These are phyloP conservation scores for Cladophialophora psammophila DNA, from an alignment of 2,329 filamentous ascomycete genomes.

Conservation along the genomic window DNA sequence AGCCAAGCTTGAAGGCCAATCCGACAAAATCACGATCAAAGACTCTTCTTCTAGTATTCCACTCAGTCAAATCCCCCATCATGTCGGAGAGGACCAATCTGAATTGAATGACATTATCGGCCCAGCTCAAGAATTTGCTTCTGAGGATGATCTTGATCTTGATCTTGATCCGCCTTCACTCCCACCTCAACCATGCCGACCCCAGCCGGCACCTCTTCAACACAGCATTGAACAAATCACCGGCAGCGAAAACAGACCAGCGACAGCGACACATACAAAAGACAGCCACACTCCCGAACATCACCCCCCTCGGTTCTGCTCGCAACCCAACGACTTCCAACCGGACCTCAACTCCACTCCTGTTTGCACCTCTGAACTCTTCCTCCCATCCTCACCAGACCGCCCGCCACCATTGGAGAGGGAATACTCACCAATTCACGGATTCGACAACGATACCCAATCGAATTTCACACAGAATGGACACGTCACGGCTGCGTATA, in stretches of 20 bases:
- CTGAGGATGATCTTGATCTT: conserved; percentile 35
- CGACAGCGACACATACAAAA: not conserved
- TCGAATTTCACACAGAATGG: conserved; percentile 41
- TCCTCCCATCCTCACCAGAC: conserved; percentile 28
- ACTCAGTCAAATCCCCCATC: conserved; percentile 36
- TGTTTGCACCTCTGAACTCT: conserved; percentile 16
- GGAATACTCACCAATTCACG: conserved; percentile 36
- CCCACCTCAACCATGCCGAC: not conserved
- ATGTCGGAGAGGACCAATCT: conserved; percentile 23
- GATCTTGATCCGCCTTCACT: conserved; percentile 32
- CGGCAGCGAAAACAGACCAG: not conserved
- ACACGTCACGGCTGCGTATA: conserved; percentile 40
- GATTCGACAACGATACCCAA: conserved; percentile 41
- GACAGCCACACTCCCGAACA: not conserved
- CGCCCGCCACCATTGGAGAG: conserved; percentile 26
- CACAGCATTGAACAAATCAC: not conserved
- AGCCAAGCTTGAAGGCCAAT: conserved; percentile 1
- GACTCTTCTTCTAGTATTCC: conserved; percentile 35
- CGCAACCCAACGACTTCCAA: not conserved
- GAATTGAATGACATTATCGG: conserved; percentile 22
- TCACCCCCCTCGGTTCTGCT: not conserved
- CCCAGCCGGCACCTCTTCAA: not conserved
- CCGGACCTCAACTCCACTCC: not conserved
- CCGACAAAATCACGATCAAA: conserved; percentile 38
- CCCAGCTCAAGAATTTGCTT: conserved; percentile 20